Evolutionary conservation across 768 basidiomycete genomes (phyloP), one percentile per base, ranked within the genome.

Genomic region (Tremella yokohamensis): DNA sequence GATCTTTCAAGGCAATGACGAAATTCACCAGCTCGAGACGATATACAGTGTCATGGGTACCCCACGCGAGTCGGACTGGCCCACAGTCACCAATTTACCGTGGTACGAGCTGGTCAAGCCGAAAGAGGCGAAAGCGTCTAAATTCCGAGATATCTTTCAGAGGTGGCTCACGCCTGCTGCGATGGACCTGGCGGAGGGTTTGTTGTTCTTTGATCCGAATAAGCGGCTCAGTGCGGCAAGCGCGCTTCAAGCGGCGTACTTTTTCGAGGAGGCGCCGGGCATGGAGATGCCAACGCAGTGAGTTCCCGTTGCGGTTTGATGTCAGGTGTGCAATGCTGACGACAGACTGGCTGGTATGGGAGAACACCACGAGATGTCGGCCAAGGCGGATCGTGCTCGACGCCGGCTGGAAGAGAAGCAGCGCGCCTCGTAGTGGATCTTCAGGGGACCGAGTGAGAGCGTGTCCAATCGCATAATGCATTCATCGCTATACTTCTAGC

Each of bases 41-140:
- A 87, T 99, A 59, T 96, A 90, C 79, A 85, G 83, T 66, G 82
- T 93, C 40, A 82, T 96, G 73, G 96, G 96, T 18, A 93, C 93
- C 1, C 94, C 96, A 0, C 38, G 84, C 22, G 75, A 83, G 11
- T 84, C 86, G 26, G 84, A 85, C 52, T 99, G 96, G 96, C 83
- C 88, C 3, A 85, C 83, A 13, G 79, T 97, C 39, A 81, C 83
- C 9, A 85, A 85, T 69, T 79, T 99, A 49, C 96, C 96, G 1
- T 99, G 96, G 96, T 99, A 90, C 72, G 96, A 99, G 75, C 82
- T 99, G n/a, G 87, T 99, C 50, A 92, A 90, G 75, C 92, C 94
- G 1, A 87, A 84, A 68, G 86, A 89, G 49, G 74, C 78, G 12
- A 78, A 90, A 9, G 82, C 83, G 15, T 88, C 87, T 66, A 84